phyloP scores from a whole-genome alignment of 1,284 basidiomycete genomes.

The Phellinidium pouzarii region DNA sequence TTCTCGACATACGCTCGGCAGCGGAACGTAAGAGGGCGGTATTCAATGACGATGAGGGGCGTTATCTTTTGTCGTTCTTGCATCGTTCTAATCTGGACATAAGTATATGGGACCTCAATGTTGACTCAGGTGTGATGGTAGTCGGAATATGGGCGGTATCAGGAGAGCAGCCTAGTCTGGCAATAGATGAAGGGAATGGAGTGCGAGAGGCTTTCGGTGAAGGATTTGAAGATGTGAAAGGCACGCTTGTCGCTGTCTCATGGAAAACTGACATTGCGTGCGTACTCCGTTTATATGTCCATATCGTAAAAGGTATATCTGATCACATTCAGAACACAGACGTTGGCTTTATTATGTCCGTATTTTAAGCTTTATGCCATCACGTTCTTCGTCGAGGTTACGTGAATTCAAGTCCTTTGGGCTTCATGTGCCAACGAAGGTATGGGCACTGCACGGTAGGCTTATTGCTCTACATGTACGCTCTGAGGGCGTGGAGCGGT shows the following conservation, averaged over 20 bases:
- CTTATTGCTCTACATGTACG: conserved; percentile 8
- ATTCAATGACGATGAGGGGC: conserved; percentile 3
- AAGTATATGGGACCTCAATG: conserved; percentile 16
- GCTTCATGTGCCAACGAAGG: conserved; percentile 3
- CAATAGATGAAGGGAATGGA: conserved; percentile 10
- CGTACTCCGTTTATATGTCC: background rate
- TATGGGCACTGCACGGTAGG: conserved; percentile 9
- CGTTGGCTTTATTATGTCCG: background rate
- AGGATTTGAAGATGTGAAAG: background rate
- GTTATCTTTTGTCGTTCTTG: conserved; percentile 14
- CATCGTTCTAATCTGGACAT: conserved; percentile 7
- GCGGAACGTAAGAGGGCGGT: conserved; percentile 23
- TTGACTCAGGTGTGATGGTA: background rate
- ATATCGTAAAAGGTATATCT: no score
- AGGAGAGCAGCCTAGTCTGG: conserved; percentile 10
- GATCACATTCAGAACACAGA: no score
- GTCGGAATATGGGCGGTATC: conserved; percentile 7
- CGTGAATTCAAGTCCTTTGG: background rate
- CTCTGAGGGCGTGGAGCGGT: background rate
- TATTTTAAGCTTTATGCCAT: conserved; percentile 5
- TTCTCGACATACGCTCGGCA: conserved; percentile 27
- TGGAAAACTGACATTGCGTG: conserved; percentile 1
- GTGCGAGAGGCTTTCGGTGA: background rate
- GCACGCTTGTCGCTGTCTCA: conserved; percentile 13
- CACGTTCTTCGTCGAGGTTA: background rate